phyloP scores from a whole-genome alignment of 129 eudicot species.

The Artemisia tridentata region DNA sequence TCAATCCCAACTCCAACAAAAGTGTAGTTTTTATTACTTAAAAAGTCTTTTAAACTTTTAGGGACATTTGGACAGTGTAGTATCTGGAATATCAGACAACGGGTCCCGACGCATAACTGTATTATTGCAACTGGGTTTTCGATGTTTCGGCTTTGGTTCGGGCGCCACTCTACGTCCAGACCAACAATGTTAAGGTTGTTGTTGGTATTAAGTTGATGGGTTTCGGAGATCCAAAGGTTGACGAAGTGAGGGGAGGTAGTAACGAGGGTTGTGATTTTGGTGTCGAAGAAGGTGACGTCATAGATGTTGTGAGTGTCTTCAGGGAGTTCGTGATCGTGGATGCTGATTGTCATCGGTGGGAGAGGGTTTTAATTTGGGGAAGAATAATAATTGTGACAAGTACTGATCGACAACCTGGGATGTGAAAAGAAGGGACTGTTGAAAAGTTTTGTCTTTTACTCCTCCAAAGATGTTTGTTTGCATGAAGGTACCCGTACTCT shows the following conservation, averaged over 20 bases:
- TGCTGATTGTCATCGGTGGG: background rate
- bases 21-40: background rate
- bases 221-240: background rate
- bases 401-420: no score
- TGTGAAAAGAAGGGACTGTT: no score
- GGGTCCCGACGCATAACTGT: background rate
- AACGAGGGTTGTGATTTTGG: background rate
- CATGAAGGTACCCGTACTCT: no score
- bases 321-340: background rate
- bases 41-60: background rate
- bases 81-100: background rate
- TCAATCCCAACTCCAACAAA: background rate
- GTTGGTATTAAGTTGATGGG: background rate
- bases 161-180: background rate
- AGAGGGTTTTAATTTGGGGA: background rate
- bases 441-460: no score
- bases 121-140: background rate
- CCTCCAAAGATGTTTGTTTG: no score
- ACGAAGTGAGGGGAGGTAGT: background rate
- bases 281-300: slow-evolving; percentile 5
- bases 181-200: background rate
- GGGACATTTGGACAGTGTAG: background rate
- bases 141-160: background rate
- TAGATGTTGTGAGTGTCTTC: slow-evolving; percentile 20
- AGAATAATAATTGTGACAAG: no score